Evolutionary conservation across 129 eudicot genomes (phyloP), one percentile per base, ranked within the genome.

Genomic region (Dittrichia graveolens): DNA sequence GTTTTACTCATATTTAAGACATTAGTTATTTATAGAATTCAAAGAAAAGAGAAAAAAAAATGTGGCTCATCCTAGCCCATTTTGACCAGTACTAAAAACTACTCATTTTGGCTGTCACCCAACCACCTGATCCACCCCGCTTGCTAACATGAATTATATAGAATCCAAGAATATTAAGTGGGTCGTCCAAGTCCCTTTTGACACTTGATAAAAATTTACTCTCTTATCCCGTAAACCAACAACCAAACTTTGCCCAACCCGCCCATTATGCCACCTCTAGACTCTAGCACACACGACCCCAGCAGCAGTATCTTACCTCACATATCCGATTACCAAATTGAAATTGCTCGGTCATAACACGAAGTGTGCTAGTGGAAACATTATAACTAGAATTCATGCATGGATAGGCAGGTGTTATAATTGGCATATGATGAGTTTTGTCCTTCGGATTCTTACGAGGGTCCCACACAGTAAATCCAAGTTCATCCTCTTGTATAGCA

Each of bases 331-430:
- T 86, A 13, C 94, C 99, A 35, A 83, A 82, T 41, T 77, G 76
- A 75, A 95, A 95, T 63, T 95, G 99, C 41, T 95, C 99, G 34
- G 79, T 85, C 97, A 95, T 95, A 15, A 95, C 97, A 12, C 94
- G 83, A 4, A 91, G 96, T 55, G 99, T 95, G 80, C 97, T 95
- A 39, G 86, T 74, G 16, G 99, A 95, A 38, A 95, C 99, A 69
- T 95, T 95, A 81, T 95, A 95, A 65, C 97, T 90, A 39, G 99
- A 95, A 63, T 95, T 95, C 97, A 95, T 95, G 80, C 97, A 95
- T 0, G 99, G 99, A 70, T 95, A 95, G 0, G 99, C 96, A 69
- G 99, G 99, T 4, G 97, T 95, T 52, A 95, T 95, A 11, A 95
- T 91, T 16, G 97, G 99, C 99, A 95, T 95, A 50, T 76, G 96